Conservation (phyloP, 2,329 filamentous ascomycete genomes). For the Alternaria tenuissima region DNA sequence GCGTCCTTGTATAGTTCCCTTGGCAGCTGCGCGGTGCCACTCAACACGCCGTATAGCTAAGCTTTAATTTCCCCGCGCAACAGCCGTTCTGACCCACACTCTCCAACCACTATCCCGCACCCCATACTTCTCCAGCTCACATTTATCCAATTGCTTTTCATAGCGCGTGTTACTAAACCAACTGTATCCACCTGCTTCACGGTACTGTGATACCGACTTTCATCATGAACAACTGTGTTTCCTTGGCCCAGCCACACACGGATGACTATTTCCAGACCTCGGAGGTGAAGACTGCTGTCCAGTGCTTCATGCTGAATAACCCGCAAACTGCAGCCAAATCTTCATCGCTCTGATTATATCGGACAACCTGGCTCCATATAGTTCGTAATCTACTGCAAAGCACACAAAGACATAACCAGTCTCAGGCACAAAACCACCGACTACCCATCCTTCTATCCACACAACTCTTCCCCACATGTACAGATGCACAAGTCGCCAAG, state of each 20-base stretch:
- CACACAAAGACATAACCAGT: not conserved
- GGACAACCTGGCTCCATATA: not conserved
- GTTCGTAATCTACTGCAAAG: not conserved
- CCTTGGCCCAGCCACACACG: slow-evolving; percentile 3
- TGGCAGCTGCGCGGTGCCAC: not conserved
- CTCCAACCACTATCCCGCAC: not conserved
- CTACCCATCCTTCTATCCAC: slow-evolving; percentile 7
- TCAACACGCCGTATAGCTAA: slow-evolving; percentile 7
- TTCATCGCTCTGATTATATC: not conserved
- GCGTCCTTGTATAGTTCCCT: too few relatives aligned
- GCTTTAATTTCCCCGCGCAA: slow-evolving; percentile 15
- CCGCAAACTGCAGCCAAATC: not conserved
- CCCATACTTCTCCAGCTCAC: not conserved
- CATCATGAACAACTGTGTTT: not conserved
- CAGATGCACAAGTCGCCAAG: slow-evolving; percentile 31
- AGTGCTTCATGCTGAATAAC: not conserved
- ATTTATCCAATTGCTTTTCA: not conserved
- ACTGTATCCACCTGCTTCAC: not conserved
- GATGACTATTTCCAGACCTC: slow-evolving; percentile 7
- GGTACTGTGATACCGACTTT: slow-evolving; percentile 5
- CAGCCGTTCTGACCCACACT: slow-evolving; percentile 10
- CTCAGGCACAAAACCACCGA: not conserved
- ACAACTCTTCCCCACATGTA: slow-evolving; percentile 38
- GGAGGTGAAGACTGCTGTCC: not conserved
- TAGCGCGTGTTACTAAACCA: not conserved